phyloP scores from a whole-genome alignment of 495 filamentous ascomycete genomes.

The Acidomyces sp. region DNA sequence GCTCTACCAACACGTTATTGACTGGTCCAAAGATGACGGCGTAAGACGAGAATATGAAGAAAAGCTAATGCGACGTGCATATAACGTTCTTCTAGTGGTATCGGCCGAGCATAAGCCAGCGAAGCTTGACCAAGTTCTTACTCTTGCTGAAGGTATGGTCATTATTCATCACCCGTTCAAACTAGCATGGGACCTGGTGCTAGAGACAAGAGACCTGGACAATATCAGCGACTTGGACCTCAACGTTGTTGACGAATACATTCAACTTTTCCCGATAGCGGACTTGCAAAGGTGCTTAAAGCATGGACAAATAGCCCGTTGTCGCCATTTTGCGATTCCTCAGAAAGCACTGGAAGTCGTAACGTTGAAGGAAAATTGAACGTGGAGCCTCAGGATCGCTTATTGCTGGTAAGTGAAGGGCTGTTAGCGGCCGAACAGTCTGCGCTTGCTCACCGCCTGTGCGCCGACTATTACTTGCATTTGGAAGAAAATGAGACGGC shows the following conservation, averaged over 20 bases:
- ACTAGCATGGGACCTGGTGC: slow-evolving; percentile 75
- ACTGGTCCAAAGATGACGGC: slow-evolving; percentile 83
- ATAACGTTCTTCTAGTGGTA: slow-evolving; percentile 58
- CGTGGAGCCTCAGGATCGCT: slow-evolving; percentile 57
- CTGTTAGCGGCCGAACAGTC: slow-evolving; percentile 57
- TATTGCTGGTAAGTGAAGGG: slow-evolving; percentile 74
- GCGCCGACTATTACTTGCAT: slow-evolving; percentile 71
- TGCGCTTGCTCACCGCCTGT: slow-evolving; percentile 66
- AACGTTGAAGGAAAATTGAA: slow-evolving; percentile 32
- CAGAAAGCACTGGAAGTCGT: slow-evolving; percentile 30
- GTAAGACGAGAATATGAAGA: slow-evolving; percentile 75
- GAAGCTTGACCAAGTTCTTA: slow-evolving; percentile 57
- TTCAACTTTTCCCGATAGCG: slow-evolving; percentile 72
- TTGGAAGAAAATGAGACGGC: slow-evolving; percentile 79
- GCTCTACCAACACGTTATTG: slow-evolving; percentile 66
- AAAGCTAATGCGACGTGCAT: slow-evolving; percentile 69
- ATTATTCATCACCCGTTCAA: slow-evolving; percentile 88
- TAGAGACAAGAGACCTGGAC: slow-evolving; percentile 80
- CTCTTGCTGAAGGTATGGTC: slow-evolving; percentile 77
- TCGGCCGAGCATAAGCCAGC: slow-evolving; percentile 48
- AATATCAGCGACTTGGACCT: slow-evolving; percentile 53
- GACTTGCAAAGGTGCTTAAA: slow-evolving; percentile 64
- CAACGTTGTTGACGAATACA: slow-evolving; percentile 62
- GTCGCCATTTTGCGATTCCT: slow-evolving; percentile 80
- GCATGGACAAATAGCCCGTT: slow-evolving; percentile 72